phyloP scores from a whole-genome alignment of 2,329 filamentous ascomycete species.

The Ilyonectria mors-panacis region DNA sequence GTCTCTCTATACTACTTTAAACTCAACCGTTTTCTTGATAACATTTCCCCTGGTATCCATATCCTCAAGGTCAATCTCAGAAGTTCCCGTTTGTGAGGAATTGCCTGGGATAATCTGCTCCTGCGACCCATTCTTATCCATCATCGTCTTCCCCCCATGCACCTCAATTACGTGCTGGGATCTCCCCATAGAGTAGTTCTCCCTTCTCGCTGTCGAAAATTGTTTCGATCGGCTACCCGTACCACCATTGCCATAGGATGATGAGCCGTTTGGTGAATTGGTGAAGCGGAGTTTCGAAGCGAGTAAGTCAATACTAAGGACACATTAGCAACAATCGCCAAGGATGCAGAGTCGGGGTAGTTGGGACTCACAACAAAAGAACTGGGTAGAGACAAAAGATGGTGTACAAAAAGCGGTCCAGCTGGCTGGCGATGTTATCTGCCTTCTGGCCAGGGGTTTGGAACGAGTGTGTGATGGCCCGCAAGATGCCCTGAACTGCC shows the following conservation, averaged over 20 bases:
- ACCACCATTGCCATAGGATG: not conserved
- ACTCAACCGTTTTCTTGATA: conserved; percentile 39
- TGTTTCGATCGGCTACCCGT: not conserved
- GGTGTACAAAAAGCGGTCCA: conserved; percentile 58
- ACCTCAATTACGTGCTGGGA: conserved; percentile 27
- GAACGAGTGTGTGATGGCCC: conserved; percentile 58
- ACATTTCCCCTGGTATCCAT: conserved; percentile 37
- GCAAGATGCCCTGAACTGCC: conserved; percentile 53
- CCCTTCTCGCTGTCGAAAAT: not conserved
- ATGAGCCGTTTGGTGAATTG: conserved; percentile 4
- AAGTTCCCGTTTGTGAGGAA: conserved; percentile 21
- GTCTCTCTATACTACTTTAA: conserved; percentile 22
- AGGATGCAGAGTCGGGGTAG: rapidly evolving
- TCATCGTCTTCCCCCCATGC: conserved; percentile 23
- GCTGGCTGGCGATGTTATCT: conserved; percentile 52
- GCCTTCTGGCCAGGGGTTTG: conserved; percentile 54
- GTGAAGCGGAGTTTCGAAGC: conserved; percentile 51
- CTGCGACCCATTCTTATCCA: conserved; percentile 32
- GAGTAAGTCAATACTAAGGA: conserved; percentile 49
- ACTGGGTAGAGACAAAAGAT: conserved; percentile 58
- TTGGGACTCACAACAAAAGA: conserved; percentile 53
- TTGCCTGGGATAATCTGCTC: conserved; percentile 35
- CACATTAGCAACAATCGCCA: rapidly evolving
- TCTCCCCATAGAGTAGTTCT: conserved; percentile 7
- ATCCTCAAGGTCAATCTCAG: conserved; percentile 34